Evolutionary conservation across 306 rosid species (phyloP).

Genomic region (Echinosophora koreensis): DNA sequence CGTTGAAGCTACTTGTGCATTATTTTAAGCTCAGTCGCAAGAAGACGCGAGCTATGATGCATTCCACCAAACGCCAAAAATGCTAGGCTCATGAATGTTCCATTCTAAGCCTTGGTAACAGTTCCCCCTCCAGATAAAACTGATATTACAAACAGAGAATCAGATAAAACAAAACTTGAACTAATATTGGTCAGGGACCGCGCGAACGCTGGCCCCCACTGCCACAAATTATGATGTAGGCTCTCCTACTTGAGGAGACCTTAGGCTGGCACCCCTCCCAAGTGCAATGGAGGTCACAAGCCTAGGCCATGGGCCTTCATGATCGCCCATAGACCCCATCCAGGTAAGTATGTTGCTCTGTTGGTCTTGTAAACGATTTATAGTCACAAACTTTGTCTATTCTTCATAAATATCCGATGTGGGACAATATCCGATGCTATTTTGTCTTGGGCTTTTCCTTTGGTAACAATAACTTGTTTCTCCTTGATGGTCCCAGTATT

Average conservation of each 20-base stretch:
- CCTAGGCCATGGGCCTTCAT: background rate
- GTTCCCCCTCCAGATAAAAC: no score
- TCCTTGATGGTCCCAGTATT: background rate
- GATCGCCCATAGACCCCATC: constrained; percentile 55
- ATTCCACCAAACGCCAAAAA: no score
- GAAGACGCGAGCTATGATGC: no score
- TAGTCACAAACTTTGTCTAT: background rate
- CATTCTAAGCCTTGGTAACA: no score
- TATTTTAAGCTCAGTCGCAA: no score
- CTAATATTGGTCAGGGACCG: constrained; percentile 37
- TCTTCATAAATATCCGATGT: background rate
- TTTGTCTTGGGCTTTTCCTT: background rate
- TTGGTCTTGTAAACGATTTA: background rate
- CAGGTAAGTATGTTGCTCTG: constrained; percentile 49
- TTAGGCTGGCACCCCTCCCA: constrained; percentile 16
- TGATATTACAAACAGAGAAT: no score
- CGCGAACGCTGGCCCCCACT: constrained; percentile 63
- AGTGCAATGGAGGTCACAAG: background rate
- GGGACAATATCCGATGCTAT: background rate
- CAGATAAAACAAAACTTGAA: no score
- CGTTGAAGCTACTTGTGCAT: no score
- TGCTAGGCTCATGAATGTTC: no score
- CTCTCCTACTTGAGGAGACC: constrained; percentile 56
- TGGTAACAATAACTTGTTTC: background rate
- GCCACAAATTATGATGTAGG: constrained; percentile 61